These are phyloP conservation scores for Nakataea oryzae DNA, from an alignment of 2,329 filamentous ascomycete genomes.

Conservation along the genomic window DNA sequence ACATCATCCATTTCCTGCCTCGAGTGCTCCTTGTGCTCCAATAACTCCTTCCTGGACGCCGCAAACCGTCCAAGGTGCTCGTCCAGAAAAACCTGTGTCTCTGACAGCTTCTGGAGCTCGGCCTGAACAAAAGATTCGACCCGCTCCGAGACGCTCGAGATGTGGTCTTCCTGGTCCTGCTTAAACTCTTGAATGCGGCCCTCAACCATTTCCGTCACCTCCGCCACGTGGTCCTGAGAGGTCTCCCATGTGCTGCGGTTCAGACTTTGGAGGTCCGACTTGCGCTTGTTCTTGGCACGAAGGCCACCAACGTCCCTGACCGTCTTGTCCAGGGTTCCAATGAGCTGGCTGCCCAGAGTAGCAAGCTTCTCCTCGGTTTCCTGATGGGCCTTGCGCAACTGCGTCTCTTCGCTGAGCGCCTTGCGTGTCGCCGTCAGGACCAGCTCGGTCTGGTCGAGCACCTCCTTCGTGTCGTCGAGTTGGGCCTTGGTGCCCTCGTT, in stretches of 20 bases:
- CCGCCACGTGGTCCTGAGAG: constrained; percentile 64
- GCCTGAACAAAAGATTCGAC: constrained; percentile 69
- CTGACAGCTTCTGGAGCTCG: constrained; percentile 61
- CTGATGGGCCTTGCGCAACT: constrained; percentile 74
- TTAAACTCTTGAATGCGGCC: constrained; percentile 63
- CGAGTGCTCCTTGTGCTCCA: constrained; percentile 56
- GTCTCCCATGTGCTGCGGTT: constrained; percentile 73
- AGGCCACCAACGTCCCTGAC: constrained; percentile 73
- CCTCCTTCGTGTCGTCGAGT: constrained; percentile 68
- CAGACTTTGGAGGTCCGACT: constrained; percentile 69
- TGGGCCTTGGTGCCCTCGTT: constrained; percentile 64
- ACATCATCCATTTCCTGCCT: constrained; percentile 85
- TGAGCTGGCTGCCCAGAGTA: constrained; percentile 61
- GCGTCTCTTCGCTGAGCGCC: constrained; percentile 67
- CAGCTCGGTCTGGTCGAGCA: constrained; percentile 81
- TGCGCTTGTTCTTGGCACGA: constrained; percentile 76
- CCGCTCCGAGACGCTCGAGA: constrained; percentile 55
- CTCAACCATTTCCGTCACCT: constrained; percentile 71
- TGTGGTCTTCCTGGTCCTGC: constrained; percentile 58
- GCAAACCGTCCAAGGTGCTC: constrained; percentile 59
- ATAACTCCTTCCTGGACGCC: constrained; percentile 56
- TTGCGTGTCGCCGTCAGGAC: constrained; percentile 69
- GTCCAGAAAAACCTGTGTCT: constrained; percentile 60
- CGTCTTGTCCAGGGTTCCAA: constrained; percentile 67
- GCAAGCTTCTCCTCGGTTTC: constrained; percentile 71